Conservation (phyloP, 768 basidiomycete species). For the Kondoa subrosea region DNA sequence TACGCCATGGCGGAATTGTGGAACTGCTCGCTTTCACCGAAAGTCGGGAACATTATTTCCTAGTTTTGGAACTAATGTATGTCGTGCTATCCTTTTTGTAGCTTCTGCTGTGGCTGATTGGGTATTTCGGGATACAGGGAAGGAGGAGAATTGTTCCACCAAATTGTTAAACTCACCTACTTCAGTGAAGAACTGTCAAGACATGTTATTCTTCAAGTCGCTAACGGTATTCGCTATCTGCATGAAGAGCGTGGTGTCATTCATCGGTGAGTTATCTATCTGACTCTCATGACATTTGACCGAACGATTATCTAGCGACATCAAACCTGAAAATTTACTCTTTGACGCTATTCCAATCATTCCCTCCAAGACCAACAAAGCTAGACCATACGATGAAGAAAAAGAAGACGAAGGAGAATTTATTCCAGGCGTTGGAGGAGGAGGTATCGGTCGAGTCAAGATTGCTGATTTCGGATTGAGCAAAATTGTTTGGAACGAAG, state of each 20-base stretch:
- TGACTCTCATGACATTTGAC: not conserved
- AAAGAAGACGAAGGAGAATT: constrained; percentile 99
- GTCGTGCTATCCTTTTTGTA: not conserved
- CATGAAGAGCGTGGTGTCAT: constrained; percentile 97
- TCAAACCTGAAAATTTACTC: constrained; percentile 93
- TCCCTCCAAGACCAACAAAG: constrained; percentile 56
- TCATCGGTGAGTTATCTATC: constrained; percentile 45
- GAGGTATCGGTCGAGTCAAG: constrained; percentile 93
- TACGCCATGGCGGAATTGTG: constrained; percentile 77
- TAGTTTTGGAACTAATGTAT: constrained; percentile 69
- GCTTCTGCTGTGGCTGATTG: not conserved
- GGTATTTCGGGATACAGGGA: constrained; percentile 54
- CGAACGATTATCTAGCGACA: constrained; percentile 46
- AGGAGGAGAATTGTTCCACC: constrained; percentile 95
- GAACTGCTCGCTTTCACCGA: constrained; percentile 84
- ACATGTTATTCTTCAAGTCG: constrained; percentile 76
- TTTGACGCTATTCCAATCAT: constrained; percentile 84
- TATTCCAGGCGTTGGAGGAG: constrained; percentile 74
- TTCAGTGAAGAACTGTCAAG: constrained; percentile 94
- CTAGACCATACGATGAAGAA: constrained; percentile 86
- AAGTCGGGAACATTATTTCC: constrained; percentile 79
- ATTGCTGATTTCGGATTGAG: constrained; percentile 96
- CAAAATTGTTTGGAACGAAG: constrained; percentile 97
- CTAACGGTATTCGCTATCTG: constrained; percentile 74
- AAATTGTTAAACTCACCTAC: constrained; percentile 97